phyloP scores from a whole-genome alignment of 495 filamentous ascomycete genomes.

The Chaetomium tenue region DNA sequence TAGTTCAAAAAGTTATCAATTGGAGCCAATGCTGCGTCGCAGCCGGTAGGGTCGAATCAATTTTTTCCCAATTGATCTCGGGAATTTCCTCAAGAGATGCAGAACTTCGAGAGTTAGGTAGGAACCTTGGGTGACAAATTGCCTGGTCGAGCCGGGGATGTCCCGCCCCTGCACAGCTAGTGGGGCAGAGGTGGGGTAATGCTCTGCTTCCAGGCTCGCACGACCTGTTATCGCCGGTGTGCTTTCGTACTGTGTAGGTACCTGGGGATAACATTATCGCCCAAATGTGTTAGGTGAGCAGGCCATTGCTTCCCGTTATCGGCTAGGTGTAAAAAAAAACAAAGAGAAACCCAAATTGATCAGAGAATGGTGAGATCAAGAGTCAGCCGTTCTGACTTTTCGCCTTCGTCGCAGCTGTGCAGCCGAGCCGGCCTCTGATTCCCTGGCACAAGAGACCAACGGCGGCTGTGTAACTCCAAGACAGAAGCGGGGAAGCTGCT shows the following conservation, averaged over 20 bases:
- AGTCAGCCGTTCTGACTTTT: background rate
- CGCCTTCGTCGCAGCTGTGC: background rate
- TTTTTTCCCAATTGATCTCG: background rate
- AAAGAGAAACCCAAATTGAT: too few relatives aligned
- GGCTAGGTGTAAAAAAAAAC: too few relatives aligned
- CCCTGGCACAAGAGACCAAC: background rate
- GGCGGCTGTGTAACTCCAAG: constrained; percentile 6
- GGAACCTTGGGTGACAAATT: constrained; percentile 10
- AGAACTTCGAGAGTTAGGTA: too few relatives aligned
- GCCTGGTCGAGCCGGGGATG: background rate
- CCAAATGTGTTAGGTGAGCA: too few relatives aligned
- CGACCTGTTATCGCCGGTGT: background rate
- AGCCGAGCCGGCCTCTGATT: background rate
- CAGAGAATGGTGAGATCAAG: too few relatives aligned
- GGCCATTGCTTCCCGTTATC: too few relatives aligned
- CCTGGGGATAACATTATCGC: too few relatives aligned
- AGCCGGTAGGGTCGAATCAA: background rate
- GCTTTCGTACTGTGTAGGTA: too few relatives aligned
- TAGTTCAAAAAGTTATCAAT: background rate
- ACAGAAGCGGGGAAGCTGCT: constrained; percentile 8
- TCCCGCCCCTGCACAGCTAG: constrained; percentile 2
- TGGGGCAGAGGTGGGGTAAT: constrained; percentile 12
- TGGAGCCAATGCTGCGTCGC: background rate
- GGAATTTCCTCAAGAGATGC: background rate
- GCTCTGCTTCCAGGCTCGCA: constrained; percentile 1